These are phyloP conservation scores for Bolboschoenus planiculmis DNA, from an alignment of 176 grass and related monocot genomes.

Conservation along the genomic window DNA sequence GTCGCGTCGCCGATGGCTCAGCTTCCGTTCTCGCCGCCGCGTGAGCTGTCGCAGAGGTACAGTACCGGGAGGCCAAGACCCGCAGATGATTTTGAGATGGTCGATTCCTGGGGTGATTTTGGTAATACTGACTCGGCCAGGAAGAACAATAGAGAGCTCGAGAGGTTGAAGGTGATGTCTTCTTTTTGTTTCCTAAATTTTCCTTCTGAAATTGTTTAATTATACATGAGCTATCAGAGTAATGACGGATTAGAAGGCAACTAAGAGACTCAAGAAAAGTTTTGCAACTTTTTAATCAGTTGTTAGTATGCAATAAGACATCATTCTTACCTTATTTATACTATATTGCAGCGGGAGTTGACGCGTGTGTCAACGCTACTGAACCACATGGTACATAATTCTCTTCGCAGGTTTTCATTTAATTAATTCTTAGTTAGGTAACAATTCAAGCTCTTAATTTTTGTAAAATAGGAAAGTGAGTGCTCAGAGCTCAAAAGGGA, in stretches of 20 bases:
- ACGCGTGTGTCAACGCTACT: slow-evolving; percentile 32
- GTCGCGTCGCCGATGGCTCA: neutral
- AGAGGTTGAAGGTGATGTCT: slow-evolving; percentile 58
- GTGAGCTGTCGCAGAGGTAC: slow-evolving; percentile 37
- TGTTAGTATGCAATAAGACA: neutral
- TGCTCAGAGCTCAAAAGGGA: slow-evolving; percentile 49
- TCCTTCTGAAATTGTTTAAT: neutral
- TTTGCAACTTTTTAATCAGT: neutral
- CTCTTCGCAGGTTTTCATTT: neutral
- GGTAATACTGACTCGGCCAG: neutral
- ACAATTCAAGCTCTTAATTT: neutral
- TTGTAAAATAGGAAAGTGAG: slow-evolving; percentile 48
- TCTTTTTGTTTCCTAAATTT: neutral
- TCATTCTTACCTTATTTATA: neutral
- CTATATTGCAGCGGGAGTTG: slow-evolving; percentile 49
- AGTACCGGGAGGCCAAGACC: neutral
- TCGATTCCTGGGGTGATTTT: slow-evolving; percentile 2
- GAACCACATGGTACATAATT: slow-evolving; percentile 39
- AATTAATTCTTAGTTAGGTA: neutral
- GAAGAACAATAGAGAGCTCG: slow-evolving; percentile 35
- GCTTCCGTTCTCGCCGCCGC: slow-evolving; percentile 47
- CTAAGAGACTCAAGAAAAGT: neutral
- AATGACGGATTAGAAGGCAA: neutral
- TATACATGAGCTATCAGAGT: neutral
- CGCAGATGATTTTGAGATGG: slow-evolving; percentile 16